phyloP scores from a whole-genome alignment of 1,284 basidiomycete species.

The Ganoderma boninense region DNA sequence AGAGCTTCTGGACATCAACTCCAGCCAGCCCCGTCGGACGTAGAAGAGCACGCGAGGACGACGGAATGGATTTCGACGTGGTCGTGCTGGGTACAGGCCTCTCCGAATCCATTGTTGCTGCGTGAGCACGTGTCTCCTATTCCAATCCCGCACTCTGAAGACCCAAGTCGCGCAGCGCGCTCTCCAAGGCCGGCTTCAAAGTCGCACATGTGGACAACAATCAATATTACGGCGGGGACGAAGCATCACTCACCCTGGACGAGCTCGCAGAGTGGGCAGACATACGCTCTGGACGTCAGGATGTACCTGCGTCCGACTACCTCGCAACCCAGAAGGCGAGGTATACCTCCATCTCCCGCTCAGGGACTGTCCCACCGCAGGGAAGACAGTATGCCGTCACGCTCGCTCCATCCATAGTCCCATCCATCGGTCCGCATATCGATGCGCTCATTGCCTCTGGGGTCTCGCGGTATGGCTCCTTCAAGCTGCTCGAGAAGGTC shows the following conservation, averaged over 20 bases:
- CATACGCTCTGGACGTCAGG: constrained; percentile 33
- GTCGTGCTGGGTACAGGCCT: constrained; percentile 90
- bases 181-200: constrained; percentile 87
- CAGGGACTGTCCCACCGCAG: constrained; percentile 55
- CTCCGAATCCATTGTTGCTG: constrained; percentile 86
- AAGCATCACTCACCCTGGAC: constrained; percentile 84
- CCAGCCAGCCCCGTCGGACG: background rate
- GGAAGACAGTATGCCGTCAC: constrained; percentile 88
- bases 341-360: constrained; percentile 54
- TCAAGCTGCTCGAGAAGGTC: constrained; percentile 85
- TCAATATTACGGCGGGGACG: constrained; percentile 85
- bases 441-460: constrained; percentile 85
- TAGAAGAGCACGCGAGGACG: background rate
- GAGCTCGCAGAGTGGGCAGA: constrained; percentile 82
- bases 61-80: constrained; percentile 70
- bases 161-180: constrained; percentile 60
- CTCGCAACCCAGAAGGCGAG: constrained; percentile 35
- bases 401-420: constrained; percentile 84
- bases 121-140: constrained; percentile 63
- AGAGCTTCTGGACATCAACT: background rate
- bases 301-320: constrained; percentile 34
- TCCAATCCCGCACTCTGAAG: constrained; percentile 35
- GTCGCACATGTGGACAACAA: constrained; percentile 91
- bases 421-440: constrained; percentile 84
- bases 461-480: constrained; percentile 91